These are phyloP conservation scores for Plasmodium gallinaceum DNA, from an alignment of 169 alveolate species.

Conservation along the genomic window DNA sequence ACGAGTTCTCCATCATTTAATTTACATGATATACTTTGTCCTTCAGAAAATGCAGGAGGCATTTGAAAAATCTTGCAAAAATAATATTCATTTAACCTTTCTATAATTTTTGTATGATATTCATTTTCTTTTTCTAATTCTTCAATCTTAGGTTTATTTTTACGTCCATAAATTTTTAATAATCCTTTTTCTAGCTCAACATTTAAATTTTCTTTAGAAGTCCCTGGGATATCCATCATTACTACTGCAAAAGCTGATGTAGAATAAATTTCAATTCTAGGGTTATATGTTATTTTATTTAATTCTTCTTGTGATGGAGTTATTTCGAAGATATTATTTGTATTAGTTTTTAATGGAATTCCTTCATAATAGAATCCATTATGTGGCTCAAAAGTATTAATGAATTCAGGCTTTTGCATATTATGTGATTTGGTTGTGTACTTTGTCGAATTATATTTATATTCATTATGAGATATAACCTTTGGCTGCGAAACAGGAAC, in stretches of 20 bases:
- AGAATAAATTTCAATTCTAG: slow-evolving; percentile 65
- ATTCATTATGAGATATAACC: slow-evolving; percentile 56
- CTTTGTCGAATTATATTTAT: slow-evolving; percentile 45
- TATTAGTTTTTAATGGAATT: slow-evolving; percentile 55
- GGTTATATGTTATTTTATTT: slow-evolving; percentile 59
- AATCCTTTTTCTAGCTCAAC: slow-evolving; percentile 72
- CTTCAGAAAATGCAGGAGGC: slow-evolving; percentile 74
- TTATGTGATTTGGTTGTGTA: slow-evolving; percentile 16
- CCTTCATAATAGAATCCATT: slow-evolving; percentile 37
- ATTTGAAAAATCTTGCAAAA: slow-evolving; percentile 68
- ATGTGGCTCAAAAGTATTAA: slow-evolving; percentile 43
- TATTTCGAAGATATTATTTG: slow-evolving; percentile 69
- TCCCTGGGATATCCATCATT: slow-evolving; percentile 73
- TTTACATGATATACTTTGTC: slow-evolving; percentile 68
- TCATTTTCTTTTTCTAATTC: slow-evolving; percentile 62
- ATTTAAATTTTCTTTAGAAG: slow-evolving; percentile 56
- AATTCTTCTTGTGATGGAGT: slow-evolving; percentile 68
- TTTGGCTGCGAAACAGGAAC: slow-evolving; percentile 31
- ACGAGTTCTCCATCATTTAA: slow-evolving; percentile 63
- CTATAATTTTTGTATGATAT: slow-evolving; percentile 73
- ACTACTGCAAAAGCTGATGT: slow-evolving; percentile 54
- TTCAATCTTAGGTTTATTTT: slow-evolving; percentile 48
- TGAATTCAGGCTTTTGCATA: slow-evolving; percentile 29
- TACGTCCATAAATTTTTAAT: slow-evolving; percentile 56
- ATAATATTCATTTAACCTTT: slow-evolving; percentile 57